These are phyloP conservation scores for Geotrichum restrictum DNA, from an alignment of 1,139 yeast genomes.

Conservation along the genomic window DNA sequence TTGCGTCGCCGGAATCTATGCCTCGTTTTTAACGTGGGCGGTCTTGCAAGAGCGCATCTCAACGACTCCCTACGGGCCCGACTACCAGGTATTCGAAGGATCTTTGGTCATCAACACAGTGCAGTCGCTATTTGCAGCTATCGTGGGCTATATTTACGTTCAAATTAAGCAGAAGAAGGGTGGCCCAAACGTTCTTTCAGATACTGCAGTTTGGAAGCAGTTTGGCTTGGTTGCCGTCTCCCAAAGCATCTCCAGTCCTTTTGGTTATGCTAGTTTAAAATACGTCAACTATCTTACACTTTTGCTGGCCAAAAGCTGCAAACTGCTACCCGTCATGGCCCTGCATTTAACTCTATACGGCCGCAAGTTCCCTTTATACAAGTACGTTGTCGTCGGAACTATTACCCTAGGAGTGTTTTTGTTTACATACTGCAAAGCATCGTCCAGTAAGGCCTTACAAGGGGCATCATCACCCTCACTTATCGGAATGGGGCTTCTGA, in stretches of 20 bases:
- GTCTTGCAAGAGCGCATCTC: constrained; percentile 83
- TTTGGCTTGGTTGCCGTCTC: constrained; percentile 67
- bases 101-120: constrained; percentile 70
- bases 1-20: constrained; percentile 73
- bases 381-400: constrained; percentile 67
- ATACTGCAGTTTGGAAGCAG: constrained; percentile 37
- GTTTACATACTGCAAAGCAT: constrained; percentile 56
- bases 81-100: constrained; percentile 57
- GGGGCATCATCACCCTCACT: constrained; percentile 28
- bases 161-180: constrained; percentile 38
- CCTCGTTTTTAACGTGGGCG: constrained; percentile 87
- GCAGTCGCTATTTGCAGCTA: constrained; percentile 69
- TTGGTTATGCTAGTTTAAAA: constrained; percentile 67
- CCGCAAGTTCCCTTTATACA: constrained; percentile 67
- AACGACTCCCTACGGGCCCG: constrained; percentile 68
- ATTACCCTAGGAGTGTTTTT: constrained; percentile 80
- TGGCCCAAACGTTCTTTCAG: constrained; percentile 22
- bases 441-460: constrained; percentile 25
- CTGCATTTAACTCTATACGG: constrained; percentile 74
- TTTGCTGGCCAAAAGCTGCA: constrained; percentile 87
- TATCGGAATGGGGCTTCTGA: constrained; percentile 59
- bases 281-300: constrained; percentile 85
- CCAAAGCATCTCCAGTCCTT: constrained; percentile 77
- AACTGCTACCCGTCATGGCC: constrained; percentile 85
- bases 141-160: constrained; percentile 64